Percentiles rank a stretch among this genome's conserved stretches.
Conservation (phyloP, 1,284 basidiomycete genomes). For the Anthracocystis walkeri region DNA sequence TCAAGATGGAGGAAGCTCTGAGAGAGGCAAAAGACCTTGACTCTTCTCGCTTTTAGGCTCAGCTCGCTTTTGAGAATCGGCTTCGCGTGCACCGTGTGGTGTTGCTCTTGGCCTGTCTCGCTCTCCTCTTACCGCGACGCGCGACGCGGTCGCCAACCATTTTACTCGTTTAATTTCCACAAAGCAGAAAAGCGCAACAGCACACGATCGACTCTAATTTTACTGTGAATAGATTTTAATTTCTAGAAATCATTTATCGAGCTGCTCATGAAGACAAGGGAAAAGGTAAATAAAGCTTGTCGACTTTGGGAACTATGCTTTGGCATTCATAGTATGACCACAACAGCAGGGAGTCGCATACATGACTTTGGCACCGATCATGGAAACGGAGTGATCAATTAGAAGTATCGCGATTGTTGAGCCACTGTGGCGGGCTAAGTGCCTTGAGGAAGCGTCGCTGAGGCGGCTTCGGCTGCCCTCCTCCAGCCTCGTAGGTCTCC, state of each 20-base stretch:
- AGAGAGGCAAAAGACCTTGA: neutral
- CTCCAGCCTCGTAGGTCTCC: neutral
- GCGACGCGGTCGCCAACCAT: constrained; percentile 36
- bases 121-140: constrained; percentile 31
- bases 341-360: too few species aligned
- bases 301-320: neutral
- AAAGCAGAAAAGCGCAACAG: neutral
- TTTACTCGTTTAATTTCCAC: constrained; percentile 8
- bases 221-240: too few species aligned
- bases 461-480: neutral
- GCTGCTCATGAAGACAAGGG: neutral
- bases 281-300: neutral
- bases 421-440: constrained; percentile 21
- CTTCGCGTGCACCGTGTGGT: constrained; percentile 21
- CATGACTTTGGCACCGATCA: too few species aligned
- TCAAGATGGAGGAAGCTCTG: neutral
- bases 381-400: neutral
- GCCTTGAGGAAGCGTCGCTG: constrained; percentile 28
- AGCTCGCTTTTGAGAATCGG: neutral
- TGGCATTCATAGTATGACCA: neutral
- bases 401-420: constrained; percentile 1
- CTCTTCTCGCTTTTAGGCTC: constrained; percentile 1
- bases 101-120: constrained; percentile 19
- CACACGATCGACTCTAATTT: neutral
- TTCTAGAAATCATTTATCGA: neutral